Base-by-base conservation (phyloP, 768 basidiomycete species). In the Pleurotus pulmonarius region DNA sequence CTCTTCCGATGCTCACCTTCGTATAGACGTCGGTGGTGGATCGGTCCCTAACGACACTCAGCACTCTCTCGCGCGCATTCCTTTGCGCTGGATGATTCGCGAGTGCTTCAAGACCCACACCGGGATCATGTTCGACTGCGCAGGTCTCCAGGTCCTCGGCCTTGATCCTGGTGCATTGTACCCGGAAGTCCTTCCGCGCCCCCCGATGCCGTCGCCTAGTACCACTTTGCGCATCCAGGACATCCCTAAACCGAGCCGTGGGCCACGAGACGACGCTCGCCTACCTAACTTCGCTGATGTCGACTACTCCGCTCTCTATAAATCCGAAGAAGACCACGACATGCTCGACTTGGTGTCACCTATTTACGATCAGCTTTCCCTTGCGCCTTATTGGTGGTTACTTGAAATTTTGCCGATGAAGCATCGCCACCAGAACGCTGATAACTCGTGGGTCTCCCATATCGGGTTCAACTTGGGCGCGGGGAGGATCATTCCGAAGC, bases 81-180 rank as follows among this genome's bases (percentile, higher is more conserved):
- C 82, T 1, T 72, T 86, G 3, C 74, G 80, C 1, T 86, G 88
- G 87, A 88, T 89, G 86, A 73, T 90, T 56, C 80, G 87, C 39
- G 79, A 90, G 63, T 81, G 79, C 59, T 84, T 88, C 75, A 73
- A 72, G 49, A 65, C 77, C 5, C 64, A 82, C 3, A 74, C 75
- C 1, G 86, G 86, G 0, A 84, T 88, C 59, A 70, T 85, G 62
- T 88, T 88, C 70, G 69, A 78, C n/a, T 61, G 72, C 2, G 72
- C 74, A 25, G 71, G 69, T n/a, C 70, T 86, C 43, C 67, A 66
- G 15, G 57, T 64, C 4, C 65, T 80, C 8, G 77, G 83, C 0
- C 51, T 83, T 47, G 74, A 82, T 44, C 70, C 69, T 0, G 51
- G 62, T 47, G 67, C 62, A 49, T 74, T 82, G 34, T 72, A 69